Base-by-base conservation (phyloP, 2,329 filamentous ascomycete genomes). In the Sporothrix luriei region DNA sequence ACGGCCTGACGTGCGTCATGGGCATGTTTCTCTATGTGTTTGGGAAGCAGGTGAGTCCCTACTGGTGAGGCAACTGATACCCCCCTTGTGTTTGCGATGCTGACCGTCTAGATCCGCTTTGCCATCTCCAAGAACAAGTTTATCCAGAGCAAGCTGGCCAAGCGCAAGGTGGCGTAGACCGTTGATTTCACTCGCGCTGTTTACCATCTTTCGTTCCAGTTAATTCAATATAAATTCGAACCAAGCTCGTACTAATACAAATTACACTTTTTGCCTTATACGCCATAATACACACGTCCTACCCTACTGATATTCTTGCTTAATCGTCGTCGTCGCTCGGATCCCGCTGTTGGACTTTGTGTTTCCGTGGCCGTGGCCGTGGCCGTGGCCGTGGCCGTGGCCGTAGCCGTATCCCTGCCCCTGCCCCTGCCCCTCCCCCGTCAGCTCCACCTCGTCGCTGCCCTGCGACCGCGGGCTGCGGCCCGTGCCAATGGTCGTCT, bases 21-120 rank as follows among this genome's bases (percentile, higher is more conserved):
- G 55, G 55, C 55, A 59, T 59, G 55, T 59, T 59, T 19, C 33
- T 72, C 1, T 72, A 72, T n/a, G 62, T 72, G 6, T 72, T 64
- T 65, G 70, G 70, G 0, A 70, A 59, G 29, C 40, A 59, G 43
- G 43, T 48, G 19, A 16, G 43, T 19, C 43, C 5, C 2, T 19
- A 5, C 5, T 48, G 6, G 13, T 19, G n/a, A 48, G 43, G 43
- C 14, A 16, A 14, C 6, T 48, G 1, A 6, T 3, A 14, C 1
- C 2, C 2, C 4, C 14, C 5, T 1, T 6, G 43, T 1, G 2
- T 19, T 48, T 19, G 19, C 33, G 33, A 16, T 48, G 43, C 43
- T 48, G 16, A 48, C 43, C 3, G 43, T 16, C 6, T 16, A 48
- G 69, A 68, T 70, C 52, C 69, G 69, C 33, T 67, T 49, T 40